These are phyloP conservation scores for Neospora caninum DNA, from an alignment of 169 alveolate genomes.

Conservation along the genomic window DNA sequence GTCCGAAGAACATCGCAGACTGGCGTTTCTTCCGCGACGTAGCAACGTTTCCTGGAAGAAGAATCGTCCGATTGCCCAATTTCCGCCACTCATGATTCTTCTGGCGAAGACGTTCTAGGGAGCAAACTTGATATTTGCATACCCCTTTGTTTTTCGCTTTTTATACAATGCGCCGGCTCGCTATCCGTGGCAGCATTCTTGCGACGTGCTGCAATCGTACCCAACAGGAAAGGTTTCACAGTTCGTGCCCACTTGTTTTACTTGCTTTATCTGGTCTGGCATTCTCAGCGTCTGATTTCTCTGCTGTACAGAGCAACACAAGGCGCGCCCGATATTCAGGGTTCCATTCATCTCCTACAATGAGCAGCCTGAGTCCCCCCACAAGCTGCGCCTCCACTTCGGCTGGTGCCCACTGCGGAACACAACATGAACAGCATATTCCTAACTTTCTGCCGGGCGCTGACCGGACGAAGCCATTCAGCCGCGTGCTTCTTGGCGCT, in stretches of 20 bases:
- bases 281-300: not conserved
- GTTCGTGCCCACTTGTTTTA: not conserved
- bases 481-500: slow-evolving; percentile 72
- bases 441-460: slow-evolving; percentile 37
- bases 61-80: too few relatives aligned
- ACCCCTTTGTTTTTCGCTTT: too few relatives aligned
- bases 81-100: too few relatives aligned
- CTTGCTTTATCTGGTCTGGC: not conserved
- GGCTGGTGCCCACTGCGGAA: not conserved
- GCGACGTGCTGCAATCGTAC: not conserved
- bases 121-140: too few relatives aligned
- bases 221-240: not conserved
- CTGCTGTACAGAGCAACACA: not conserved
- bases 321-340: too few relatives aligned
- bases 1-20: too few relatives aligned
- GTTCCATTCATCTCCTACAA: too few relatives aligned
- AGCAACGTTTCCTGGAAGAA: too few relatives aligned
- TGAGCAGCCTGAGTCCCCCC: too few relatives aligned
- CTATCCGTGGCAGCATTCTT: not conserved
- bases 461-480: slow-evolving; percentile 3
- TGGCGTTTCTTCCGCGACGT: too few relatives aligned
- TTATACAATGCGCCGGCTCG: not conserved
- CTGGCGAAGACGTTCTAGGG: too few relatives aligned
- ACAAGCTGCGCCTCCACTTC: not conserved
- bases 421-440: not conserved